phyloP scores from a whole-genome alignment of 306 rosid genomes.

The Rubus parviflorus region DNA sequence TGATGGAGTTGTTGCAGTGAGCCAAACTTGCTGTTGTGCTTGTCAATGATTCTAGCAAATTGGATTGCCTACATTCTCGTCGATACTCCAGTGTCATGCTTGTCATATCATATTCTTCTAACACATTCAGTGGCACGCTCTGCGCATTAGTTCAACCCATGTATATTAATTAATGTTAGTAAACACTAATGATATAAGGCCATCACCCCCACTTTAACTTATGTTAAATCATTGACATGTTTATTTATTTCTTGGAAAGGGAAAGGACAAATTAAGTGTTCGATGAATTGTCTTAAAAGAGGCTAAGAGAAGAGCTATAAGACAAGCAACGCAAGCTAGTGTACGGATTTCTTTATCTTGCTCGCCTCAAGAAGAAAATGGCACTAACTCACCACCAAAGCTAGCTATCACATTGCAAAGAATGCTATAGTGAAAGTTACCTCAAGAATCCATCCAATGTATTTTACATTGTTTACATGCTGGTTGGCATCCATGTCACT shows the following conservation, averaged over 20 bases:
- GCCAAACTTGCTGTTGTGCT: slow-evolving; percentile 45
- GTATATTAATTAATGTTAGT: too few relatives aligned
- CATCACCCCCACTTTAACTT: neutral
- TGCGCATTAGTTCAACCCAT: slow-evolving; percentile 21
- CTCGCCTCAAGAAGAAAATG: too few relatives aligned
- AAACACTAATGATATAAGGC: neutral
- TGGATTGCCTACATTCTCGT: slow-evolving; percentile 78
- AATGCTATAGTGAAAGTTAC: slow-evolving; percentile 22
- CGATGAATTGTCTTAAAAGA: neutral
- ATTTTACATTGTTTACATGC: slow-evolving; percentile 92
- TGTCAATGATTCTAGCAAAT: slow-evolving; percentile 72
- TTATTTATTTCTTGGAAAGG: neutral
- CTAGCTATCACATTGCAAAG: neutral
- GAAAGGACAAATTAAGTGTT: neutral
- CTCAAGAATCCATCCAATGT: slow-evolving; percentile 98
- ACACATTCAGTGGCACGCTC: slow-evolving; percentile 77
- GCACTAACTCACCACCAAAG: neutral
- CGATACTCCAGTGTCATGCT: slow-evolving; percentile 86
- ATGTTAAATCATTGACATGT: neutral
- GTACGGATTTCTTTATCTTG: too few relatives aligned
- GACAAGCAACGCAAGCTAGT: too few relatives aligned
- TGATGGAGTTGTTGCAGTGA: slow-evolving; percentile 28
- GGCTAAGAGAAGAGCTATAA: too few relatives aligned
- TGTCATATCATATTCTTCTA: slow-evolving; percentile 54
- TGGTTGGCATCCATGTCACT: slow-evolving; percentile 97